phyloP scores from a whole-genome alignment of 371 early-diverging fungal genomes.

The Aphelidium insulamus region DNA sequence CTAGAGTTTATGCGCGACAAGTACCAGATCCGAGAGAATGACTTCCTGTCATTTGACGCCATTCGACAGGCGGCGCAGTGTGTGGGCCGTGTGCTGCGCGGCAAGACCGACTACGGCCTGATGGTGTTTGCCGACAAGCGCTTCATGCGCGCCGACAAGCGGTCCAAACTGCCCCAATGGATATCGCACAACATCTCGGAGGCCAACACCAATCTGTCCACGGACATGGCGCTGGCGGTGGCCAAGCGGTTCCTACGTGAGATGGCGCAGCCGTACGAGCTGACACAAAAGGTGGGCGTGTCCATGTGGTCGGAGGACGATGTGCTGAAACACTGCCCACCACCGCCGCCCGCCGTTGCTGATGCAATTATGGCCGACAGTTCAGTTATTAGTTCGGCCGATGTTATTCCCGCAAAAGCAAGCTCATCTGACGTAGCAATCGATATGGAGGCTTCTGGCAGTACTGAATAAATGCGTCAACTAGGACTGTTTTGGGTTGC shows the following conservation, averaged over 20 bases:
- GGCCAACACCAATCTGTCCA: conserved; percentile 75
- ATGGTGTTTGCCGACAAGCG: conserved; percentile 99
- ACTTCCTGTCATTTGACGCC: conserved; percentile 98
- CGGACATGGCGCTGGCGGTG: conserved; percentile 92
- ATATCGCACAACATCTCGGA: conserved; percentile 81
- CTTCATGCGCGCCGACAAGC: conserved; percentile 84
- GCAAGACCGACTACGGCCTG: conserved; percentile 97
- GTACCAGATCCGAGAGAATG: conserved; percentile 87
- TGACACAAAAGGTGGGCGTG: too few species aligned
- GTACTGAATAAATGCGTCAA: too few species aligned
- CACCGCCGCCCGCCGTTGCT: too few species aligned
- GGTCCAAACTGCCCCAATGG: conserved; percentile 96
- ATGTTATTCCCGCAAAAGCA: too few species aligned
- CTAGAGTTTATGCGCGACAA: conserved; percentile 87
- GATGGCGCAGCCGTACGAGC: conserved; percentile 91
- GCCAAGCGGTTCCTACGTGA: conserved; percentile 83
- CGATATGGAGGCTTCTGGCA: too few species aligned
- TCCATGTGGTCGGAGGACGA: background rate
- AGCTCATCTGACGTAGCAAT: too few species aligned
- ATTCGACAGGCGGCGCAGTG: conserved; percentile 99
- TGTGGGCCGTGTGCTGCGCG: conserved; percentile 92
- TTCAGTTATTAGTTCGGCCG: too few species aligned
- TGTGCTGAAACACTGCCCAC: background rate
- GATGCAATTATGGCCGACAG: too few species aligned
- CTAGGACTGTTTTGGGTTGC: too few species aligned